Percentiles rank a stretch among this genome's conserved stretches.
phyloP scores from a whole-genome alignment of 2,329 filamentous ascomycete species.

The Pseudogymnoascus verrucosus region DNA sequence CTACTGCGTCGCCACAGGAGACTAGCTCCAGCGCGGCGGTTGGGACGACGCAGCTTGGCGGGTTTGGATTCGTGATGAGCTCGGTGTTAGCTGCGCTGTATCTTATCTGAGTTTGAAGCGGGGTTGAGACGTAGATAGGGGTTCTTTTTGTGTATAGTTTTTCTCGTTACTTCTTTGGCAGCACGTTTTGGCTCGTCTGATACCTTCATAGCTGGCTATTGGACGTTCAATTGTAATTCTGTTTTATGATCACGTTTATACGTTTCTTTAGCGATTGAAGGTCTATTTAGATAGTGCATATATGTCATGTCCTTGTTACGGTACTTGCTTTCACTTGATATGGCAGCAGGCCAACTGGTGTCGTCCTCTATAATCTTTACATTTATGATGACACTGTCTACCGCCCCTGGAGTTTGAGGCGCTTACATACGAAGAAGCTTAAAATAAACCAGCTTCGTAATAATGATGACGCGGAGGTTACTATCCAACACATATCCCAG shows the following conservation, averaged over 20 bases:
- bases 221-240: neutral
- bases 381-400: neutral
- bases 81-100: neutral
- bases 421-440: neutral
- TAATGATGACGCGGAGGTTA: neutral
- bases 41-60: neutral
- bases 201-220: slow-evolving; percentile 2
- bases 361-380: neutral
- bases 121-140: neutral
- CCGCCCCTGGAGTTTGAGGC: neutral
- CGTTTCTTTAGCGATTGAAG: neutral
- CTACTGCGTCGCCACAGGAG: neutral
- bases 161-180: neutral
- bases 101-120: neutral
- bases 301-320: neutral
- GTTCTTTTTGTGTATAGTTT: neutral
- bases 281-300: neutral
- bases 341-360: neutral
- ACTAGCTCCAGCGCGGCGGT: neutral
- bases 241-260: neutral
- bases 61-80: neutral
- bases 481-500: neutral
- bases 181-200: neutral
- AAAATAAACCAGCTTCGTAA: neutral
- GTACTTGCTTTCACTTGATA: neutral